Conservation (phyloP, 2,329 filamentous ascomycete genomes). For the Phyllosticta citrichinensis region DNA sequence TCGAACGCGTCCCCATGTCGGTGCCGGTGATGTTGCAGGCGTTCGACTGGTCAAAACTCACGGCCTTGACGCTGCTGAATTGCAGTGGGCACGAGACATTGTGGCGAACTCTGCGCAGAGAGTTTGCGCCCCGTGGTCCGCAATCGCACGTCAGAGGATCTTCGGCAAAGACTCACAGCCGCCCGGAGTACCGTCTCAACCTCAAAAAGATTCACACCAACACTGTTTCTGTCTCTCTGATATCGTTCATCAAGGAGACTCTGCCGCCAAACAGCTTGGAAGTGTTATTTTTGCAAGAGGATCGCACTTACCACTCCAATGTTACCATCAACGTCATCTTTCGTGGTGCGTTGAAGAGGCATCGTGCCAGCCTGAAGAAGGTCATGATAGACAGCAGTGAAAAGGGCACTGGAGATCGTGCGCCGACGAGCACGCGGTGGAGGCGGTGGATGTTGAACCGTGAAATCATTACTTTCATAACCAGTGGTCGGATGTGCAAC, state of each 20-base stretch:
- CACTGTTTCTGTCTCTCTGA: conserved; percentile 55
- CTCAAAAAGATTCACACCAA: conserved; percentile 70
- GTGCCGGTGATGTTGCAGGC: conserved; percentile 58
- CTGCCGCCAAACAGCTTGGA: conserved; percentile 72
- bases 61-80: conserved; percentile 61
- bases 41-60: conserved; percentile 65
- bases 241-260: conserved; percentile 67
- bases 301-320: conserved; percentile 41
- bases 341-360: conserved; percentile 57
- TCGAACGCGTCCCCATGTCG: conserved; percentile 66
- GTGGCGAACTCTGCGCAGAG: conserved; percentile 61
- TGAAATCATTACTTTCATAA: conserved; percentile 62
- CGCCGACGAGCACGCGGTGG: conserved; percentile 40
- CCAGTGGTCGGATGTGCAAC: conserved; percentile 63
- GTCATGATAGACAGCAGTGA: conserved; percentile 64
- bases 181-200: conserved; percentile 39
- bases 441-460: conserved; percentile 60
- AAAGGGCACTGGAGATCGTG: conserved; percentile 36
- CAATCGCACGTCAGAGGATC: conserved; percentile 22
- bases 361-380: conserved; percentile 60
- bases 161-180: conserved; percentile 22
- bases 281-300: conserved; percentile 66
- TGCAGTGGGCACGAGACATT: conserved; percentile 64
- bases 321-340: conserved; percentile 64
- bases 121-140: conserved; percentile 30